These are phyloP conservation scores for Corymbia citriodora DNA, from an alignment of 441 rosid genomes.

Conservation along the genomic window DNA sequence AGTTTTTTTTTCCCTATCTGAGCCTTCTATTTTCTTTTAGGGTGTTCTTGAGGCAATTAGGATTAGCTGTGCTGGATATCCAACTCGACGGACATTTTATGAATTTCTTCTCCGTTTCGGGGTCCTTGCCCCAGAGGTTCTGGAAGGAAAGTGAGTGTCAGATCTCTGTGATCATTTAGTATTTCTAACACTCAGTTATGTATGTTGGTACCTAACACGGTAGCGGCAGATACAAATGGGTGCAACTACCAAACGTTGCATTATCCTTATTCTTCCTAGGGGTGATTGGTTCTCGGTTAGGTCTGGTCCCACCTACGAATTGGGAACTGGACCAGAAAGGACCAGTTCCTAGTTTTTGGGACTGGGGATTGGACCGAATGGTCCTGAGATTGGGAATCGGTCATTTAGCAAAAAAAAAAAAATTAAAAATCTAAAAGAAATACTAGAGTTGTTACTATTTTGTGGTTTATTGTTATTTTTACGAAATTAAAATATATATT, in stretches of 20 bases:
- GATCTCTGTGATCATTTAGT: not conserved
- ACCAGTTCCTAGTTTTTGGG: too few species aligned
- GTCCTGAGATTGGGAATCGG: too few species aligned
- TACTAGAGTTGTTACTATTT: too few species aligned
- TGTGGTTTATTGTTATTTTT: too few species aligned
- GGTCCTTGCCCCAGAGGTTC: slow-evolving; percentile 94
- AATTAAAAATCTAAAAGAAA: too few species aligned
- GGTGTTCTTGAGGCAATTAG: slow-evolving; percentile 99
- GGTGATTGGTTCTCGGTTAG: too few species aligned
- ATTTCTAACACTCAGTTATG: not conserved
- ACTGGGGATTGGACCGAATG: too few species aligned
- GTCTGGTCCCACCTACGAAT: too few species aligned
- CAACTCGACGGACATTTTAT: slow-evolving; percentile 92
- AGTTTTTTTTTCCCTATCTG: slow-evolving; percentile 9
- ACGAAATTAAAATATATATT: too few species aligned
- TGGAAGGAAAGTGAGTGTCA: slow-evolving; percentile 92
- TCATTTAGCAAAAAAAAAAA: too few species aligned
- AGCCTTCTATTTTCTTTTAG: slow-evolving; percentile 25
- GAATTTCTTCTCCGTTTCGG: slow-evolving; percentile 99
- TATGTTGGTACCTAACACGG: not conserved
- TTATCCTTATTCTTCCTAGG: not conserved
- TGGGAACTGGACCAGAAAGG: too few species aligned
- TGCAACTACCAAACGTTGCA: not conserved
- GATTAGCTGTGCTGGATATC: slow-evolving; percentile 99
- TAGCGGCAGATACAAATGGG: not conserved